phyloP scores from a whole-genome alignment of 2,329 filamentous ascomycete genomes.

The Acephala macrosclerotiorum region DNA sequence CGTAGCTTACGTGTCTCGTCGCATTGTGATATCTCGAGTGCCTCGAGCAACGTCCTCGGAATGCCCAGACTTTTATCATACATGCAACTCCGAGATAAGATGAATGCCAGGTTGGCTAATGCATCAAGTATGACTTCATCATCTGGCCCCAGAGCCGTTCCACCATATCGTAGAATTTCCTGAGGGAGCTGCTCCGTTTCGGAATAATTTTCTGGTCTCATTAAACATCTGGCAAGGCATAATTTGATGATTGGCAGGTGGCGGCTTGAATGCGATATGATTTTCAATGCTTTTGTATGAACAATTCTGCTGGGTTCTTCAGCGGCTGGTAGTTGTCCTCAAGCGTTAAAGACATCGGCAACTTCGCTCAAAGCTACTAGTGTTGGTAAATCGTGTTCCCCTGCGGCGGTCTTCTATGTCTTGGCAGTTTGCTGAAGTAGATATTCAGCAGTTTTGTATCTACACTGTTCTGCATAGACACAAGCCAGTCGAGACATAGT shows the following conservation, averaged over 20 bases:
- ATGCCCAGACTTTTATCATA: neutral
- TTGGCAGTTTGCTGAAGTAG: neutral
- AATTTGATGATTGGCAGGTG: neutral
- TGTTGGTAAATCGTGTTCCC: slow-evolving; percentile 9
- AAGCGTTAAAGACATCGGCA: neutral
- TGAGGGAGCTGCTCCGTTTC: neutral
- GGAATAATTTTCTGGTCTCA: neutral
- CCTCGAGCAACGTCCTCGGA: neutral
- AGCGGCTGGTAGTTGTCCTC: neutral
- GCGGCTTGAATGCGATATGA: neutral
- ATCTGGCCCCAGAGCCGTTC: neutral
- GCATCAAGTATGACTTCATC: neutral
- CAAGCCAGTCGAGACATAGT: neutral
- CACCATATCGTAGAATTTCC: neutral
- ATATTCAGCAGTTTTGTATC: slow-evolving; percentile 1
- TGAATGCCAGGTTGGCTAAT: neutral
- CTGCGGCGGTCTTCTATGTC: neutral
- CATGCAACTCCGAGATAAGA: neutral
- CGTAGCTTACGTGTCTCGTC: neutral
- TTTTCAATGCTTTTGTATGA: neutral
- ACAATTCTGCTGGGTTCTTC: neutral
- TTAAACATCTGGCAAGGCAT: neutral
- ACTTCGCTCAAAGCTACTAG: neutral
- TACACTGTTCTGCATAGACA: slow-evolving; percentile 2
- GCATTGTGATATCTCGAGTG: neutral